A percentile compares a stretch with the other conserved stretches of the same genome.
These are phyloP conservation scores for Phoma sp. DNA, from an alignment of 2,329 filamentous ascomycete species.

Conservation along the genomic window DNA sequence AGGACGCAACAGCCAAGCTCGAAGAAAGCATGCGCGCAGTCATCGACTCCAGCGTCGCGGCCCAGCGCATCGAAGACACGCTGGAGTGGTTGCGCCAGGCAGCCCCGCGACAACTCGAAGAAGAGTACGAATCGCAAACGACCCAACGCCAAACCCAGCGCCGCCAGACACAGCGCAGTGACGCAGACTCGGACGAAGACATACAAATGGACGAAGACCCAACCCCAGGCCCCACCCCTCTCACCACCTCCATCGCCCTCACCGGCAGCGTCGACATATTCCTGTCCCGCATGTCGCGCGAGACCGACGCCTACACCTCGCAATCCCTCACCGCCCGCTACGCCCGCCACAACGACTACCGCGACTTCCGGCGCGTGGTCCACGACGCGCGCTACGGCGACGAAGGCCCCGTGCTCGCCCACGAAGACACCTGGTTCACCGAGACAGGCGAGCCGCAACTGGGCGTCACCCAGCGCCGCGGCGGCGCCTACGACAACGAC, in stretches of 20 bases:
- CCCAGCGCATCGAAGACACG: slow-evolving; percentile 52
- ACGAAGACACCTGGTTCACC: slow-evolving; percentile 68
- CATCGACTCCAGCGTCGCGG: slow-evolving; percentile 61
- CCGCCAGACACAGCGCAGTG: slow-evolving; percentile 21
- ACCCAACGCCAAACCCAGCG: slow-evolving; percentile 45
- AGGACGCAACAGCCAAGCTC: slow-evolving; percentile 59
- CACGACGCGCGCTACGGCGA: slow-evolving; percentile 66
- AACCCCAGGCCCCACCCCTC: slow-evolving; percentile 47
- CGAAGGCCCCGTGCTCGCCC: slow-evolving; percentile 59
- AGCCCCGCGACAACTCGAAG: slow-evolving; percentile 35
- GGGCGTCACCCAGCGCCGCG: slow-evolving; percentile 46
- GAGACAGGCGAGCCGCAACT: slow-evolving; percentile 53
- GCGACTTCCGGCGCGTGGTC: slow-evolving; percentile 65
- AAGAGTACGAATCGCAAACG: slow-evolving; percentile 43
- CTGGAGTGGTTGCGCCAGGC: slow-evolving; percentile 52
- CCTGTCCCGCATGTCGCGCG: slow-evolving; percentile 44
- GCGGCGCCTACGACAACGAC: slow-evolving; percentile 55
- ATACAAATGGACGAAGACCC: slow-evolving; percentile 44
- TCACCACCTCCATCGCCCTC: slow-evolving; percentile 42
- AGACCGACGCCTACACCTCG: slow-evolving; percentile 53
- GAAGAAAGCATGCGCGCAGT: slow-evolving; percentile 64
- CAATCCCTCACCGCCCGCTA: slow-evolving; percentile 55
- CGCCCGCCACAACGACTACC: slow-evolving; percentile 64
- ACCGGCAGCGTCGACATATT: slow-evolving; percentile 48
- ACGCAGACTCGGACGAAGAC: slow-evolving; percentile 43